Base-by-base conservation (phyloP, 345 rosid genomes). In the Raphanus sativus region DNA sequence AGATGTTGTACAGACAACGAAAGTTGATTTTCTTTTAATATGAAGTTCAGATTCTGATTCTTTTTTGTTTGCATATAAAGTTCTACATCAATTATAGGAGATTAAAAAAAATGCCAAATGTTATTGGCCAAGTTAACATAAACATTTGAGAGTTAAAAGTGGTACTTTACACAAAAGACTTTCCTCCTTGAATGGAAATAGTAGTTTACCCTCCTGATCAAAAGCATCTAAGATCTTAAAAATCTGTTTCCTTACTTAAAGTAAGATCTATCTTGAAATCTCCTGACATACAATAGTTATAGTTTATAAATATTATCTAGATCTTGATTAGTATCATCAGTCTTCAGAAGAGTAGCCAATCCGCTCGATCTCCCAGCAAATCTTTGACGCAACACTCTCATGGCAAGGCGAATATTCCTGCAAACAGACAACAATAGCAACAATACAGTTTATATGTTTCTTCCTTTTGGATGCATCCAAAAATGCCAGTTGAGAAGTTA, bases 381-480 rank as follows among this genome's bases (percentile, higher is more conserved):
- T 78, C 83, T 85, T 89, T 1, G 98, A 86, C 12, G 91, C 95
- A 67, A 84, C 94, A 71, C 87, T 83, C 71, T 90, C 98, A 69
- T 89, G 98, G 76, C 91, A 85, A 33, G 98, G 98, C 3, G 90
- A 88, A 68, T 94, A 94, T 52, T 89, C 97, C 98, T 92, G 75
- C 36, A 40, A 69, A 24, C 69, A 56, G 28, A 55, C 48, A 68
- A 38, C 16, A 71, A 29, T 36, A 55, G 7, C 28, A 78, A 42
- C 21, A 66, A 32, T 40, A 58, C 3, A 26, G 65, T 30, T 62
- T n/a, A 34, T 58, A 56, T 15, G 17, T 21, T 12, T 58, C 48
- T 52, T 13, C 28, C 0, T 67, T 30, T 42, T 56, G 56, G 7
- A 45, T 65, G 26, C 33, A 71, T 65, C 65, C 63, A 36, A 42